Evolutionary conservation across 2,329 filamentous ascomycete species (phyloP), one percentile per base, ranked within the genome.

Genomic region (Emergomyces africanus): DNA sequence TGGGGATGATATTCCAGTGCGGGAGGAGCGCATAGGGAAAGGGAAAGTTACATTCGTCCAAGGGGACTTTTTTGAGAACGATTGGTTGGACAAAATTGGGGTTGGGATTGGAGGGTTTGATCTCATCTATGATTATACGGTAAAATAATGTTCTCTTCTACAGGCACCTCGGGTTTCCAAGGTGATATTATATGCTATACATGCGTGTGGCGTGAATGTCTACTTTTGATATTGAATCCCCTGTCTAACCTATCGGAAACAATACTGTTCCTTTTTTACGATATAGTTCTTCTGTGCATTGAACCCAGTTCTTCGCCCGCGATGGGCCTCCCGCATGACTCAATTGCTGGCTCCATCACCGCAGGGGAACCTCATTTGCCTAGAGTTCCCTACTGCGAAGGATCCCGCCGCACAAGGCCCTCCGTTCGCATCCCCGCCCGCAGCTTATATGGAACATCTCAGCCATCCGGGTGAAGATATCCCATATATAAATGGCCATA

Each of bases 371-470:
- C 74, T 86, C 58, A 76, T 86, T 54, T 85, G 83, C 72, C 79
- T 95, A 62, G 89, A 95, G 70, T 95, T 87, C 70, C 90, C 90
- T 10, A 83, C 86, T 0, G 80, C 82, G 62, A 94, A 91, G 70
- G 78, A 83, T 48, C 79, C 85, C 10, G 77, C 77, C 12, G 77
- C 80, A 10, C 79, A 79, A 10, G 89, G 90, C 0, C 89, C 90
- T 14, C 89, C 90, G 1, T 91, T 83, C 79, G 83, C 84, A 8
- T 73, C 89, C 46, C 81, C 83, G 14, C 80, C 87, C 0, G 80
- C 83, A 61, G 81, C 88, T 33, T 94, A 95, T 71, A 75, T 84
- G 66, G 84, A 83, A 62, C 84, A 92, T 65, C 78, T 95, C 48
- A 79, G 79, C 58, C 78, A 81, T 54, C 89, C 89, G 0, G 89